Conservation (phyloP, 2,329 filamentous ascomycete genomes). For the Fusarium citri region DNA sequence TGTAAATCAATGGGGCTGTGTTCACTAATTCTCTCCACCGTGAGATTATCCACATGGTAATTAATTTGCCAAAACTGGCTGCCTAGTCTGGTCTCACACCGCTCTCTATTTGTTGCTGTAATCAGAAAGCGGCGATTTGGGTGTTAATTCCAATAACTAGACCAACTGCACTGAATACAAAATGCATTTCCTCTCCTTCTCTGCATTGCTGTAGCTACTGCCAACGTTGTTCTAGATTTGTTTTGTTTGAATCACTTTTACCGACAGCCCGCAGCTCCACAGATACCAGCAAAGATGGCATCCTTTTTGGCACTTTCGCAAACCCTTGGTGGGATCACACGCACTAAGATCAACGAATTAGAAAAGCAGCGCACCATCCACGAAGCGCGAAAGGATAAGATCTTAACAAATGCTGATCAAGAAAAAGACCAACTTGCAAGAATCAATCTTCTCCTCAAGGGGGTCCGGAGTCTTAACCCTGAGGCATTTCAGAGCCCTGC, state of each 20-base stretch:
- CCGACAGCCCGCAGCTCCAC: neutral
- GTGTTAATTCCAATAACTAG: too few species aligned
- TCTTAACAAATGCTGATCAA: neutral
- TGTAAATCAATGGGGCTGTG: neutral
- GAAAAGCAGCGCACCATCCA: neutral
- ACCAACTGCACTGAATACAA: rapidly evolving
- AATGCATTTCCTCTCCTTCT: rapidly evolving
- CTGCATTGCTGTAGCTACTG: rapidly evolving
- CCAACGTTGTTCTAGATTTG: neutral
- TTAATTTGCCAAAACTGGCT: neutral
- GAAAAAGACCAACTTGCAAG: neutral
- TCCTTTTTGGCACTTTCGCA: neutral
- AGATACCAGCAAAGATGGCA: neutral
- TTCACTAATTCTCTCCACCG: neutral
- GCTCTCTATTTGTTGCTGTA: neutral
- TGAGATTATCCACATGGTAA: neutral
- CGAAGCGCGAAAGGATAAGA: neutral
- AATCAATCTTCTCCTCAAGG: neutral
- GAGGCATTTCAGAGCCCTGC: neutral
- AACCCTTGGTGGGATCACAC: neutral
- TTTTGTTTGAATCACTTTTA: neutral
- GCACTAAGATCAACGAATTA: neutral
- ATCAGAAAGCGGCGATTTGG: neutral
- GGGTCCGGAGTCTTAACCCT: neutral
- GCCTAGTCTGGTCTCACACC: neutral